phyloP scores from a whole-genome alignment of 768 basidiomycete species.

The Paxillus involutus region DNA sequence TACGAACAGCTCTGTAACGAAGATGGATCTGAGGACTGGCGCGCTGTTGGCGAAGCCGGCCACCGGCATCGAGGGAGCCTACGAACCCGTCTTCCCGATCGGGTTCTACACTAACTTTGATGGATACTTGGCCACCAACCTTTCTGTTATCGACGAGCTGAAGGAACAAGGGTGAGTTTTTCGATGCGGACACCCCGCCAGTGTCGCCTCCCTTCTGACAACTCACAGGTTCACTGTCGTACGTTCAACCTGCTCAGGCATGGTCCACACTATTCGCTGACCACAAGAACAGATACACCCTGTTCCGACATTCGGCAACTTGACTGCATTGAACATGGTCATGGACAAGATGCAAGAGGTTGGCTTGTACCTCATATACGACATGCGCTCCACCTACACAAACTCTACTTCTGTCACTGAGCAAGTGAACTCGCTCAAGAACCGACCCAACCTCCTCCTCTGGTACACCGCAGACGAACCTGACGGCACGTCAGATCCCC shows the following conservation, averaged over 20 bases:
- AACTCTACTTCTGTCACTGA: conserved; percentile 60
- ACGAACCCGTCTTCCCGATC: conserved; percentile 50
- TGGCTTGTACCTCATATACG: conserved; percentile 76
- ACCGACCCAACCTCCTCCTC: conserved; percentile 63
- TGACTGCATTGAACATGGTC: conserved; percentile 55
- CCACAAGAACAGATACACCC: conserved; percentile 55
- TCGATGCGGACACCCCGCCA: background rate
- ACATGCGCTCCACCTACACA: conserved; percentile 75
- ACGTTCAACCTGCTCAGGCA: conserved; percentile 9
- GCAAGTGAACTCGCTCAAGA: conserved; percentile 69
- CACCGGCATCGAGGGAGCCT: conserved; percentile 47
- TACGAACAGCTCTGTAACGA: conserved; percentile 54
- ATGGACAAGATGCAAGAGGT: conserved; percentile 73
- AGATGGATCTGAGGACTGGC: conserved; percentile 62
- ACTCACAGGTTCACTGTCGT: conserved; percentile 30
- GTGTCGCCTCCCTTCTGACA: background rate
- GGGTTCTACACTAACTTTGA: conserved; percentile 46
- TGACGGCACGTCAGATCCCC: conserved; percentile 67
- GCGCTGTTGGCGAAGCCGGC: conserved; percentile 52
- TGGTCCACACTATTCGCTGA: background rate
- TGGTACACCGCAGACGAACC: conserved; percentile 80
- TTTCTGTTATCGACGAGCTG: conserved; percentile 30
- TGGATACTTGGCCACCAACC: conserved; percentile 13
- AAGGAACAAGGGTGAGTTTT: conserved; percentile 27
- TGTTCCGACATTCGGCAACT: conserved; percentile 62